Evolutionary conservation across 139 green algal genomes (phyloP), one percentile per base, ranked within the genome.

Genomic region (Chlorella sp.): DNA sequence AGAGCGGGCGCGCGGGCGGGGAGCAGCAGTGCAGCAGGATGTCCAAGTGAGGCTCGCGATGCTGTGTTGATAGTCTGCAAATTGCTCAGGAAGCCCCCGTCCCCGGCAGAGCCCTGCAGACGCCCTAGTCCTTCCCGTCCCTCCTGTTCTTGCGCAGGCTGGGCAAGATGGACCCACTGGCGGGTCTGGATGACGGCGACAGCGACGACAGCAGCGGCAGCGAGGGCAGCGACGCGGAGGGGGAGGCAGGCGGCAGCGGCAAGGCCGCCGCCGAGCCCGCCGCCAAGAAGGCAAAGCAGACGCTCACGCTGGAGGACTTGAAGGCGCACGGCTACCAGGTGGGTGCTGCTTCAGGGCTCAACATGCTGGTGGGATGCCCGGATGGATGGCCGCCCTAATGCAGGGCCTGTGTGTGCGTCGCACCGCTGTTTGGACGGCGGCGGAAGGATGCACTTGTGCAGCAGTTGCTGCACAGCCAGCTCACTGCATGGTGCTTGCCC

Each of bases 321-420:
- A 72, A 54, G 40, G 34, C 41, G 58, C 76, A 82, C 40, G 76
- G 76, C 58, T 82, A 82, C 76, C 36, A 73, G 56, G 72, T 38
- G 26, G 72, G 72, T 11, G 51, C 51, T 26, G 51, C 51, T 3
- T n/a, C n/a, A n/a, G n/a, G n/a, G n/a, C 68, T 22, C 19, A 75
- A 38, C 38, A 38, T 75, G 68, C 38, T 75, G 58, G 58, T 65
- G 58, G 32, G n/a, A n/a, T n/a, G n/a, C n/a, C n/a, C n/a, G n/a
- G n/a, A n/a, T n/a, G n/a, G n/a, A n/a, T n/a, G n/a, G n/a, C n/a
- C n/a, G n/a, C n/a, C n/a, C n/a, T n/a, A n/a, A n/a, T n/a, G n/a
- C n/a, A n/a, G n/a, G n/a, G n/a, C n/a, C n/a, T n/a, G n/a, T n/a
- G n/a, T n/a, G n/a, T n/a, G n/a, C n/a, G n/a, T n/a, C n/a, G n/a